These are phyloP conservation scores for Candida wancherniae DNA, from an alignment of 805 yeast genomes.

Conservation along the genomic window DNA sequence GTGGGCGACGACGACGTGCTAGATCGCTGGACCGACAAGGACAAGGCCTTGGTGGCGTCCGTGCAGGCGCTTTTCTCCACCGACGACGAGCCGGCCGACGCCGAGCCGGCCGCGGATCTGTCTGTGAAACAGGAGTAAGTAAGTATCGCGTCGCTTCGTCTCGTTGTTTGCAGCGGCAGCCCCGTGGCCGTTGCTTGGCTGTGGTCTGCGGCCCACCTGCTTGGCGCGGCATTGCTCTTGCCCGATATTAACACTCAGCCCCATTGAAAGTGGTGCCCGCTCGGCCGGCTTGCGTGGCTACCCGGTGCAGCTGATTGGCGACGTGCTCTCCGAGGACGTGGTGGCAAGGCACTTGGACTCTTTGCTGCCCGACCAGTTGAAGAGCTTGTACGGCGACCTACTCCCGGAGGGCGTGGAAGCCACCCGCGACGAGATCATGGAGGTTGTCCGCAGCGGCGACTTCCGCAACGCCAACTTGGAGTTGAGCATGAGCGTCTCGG, in stretches of 20 bases:
- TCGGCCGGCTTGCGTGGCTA: too few relatives aligned
- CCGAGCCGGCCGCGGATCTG: constrained; percentile 9
- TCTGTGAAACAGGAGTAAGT: constrained; percentile 6
- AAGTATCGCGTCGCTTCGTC: background rate
- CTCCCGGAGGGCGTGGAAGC: constrained; percentile 41
- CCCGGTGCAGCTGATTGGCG: constrained; percentile 18
- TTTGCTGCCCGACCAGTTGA: constrained; percentile 27
- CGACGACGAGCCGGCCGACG: constrained; percentile 16
- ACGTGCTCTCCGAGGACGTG: constrained; percentile 28
- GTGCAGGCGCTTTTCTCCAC: constrained; percentile 14
- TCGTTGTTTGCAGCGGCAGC: background rate
- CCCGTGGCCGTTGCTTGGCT: background rate
- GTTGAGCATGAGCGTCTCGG: constrained; percentile 38
- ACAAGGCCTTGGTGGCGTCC: constrained; percentile 38
- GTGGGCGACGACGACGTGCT: constrained; percentile 59
- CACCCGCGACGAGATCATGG: constrained; percentile 35
- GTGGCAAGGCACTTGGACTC: constrained; percentile 30
- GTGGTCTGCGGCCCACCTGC: background rate
- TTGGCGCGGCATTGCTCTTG: too few relatives aligned
- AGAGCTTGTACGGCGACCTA: constrained; percentile 23
- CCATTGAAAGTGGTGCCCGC: too few relatives aligned
- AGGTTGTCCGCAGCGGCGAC: constrained; percentile 45
- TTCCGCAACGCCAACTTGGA: constrained; percentile 40
- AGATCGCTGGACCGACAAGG: constrained; percentile 54
- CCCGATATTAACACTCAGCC: too few relatives aligned